phyloP scores from a whole-genome alignment of 352 stramenopile genomes.

The Pythium apleroticum region DNA sequence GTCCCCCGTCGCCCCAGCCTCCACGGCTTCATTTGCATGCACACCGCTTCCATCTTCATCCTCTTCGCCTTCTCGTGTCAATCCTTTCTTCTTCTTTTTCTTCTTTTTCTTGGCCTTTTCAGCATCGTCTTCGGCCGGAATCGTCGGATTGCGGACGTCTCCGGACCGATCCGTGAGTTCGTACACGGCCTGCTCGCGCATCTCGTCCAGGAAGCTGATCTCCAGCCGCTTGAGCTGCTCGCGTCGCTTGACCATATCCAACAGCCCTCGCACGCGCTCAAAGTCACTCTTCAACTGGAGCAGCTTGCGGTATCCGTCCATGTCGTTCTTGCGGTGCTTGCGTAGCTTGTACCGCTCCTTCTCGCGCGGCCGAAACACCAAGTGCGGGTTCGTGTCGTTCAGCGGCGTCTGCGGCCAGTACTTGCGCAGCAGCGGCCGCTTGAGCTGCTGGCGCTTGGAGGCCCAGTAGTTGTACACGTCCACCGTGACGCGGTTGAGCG shows the following conservation, averaged over 20 bases:
- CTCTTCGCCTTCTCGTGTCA: slow-evolving; percentile 30
- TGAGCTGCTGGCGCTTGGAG: slow-evolving; percentile 89
- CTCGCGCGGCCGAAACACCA: slow-evolving; percentile 97
- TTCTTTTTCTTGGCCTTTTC: slow-evolving; percentile 60
- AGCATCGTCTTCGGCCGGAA: slow-evolving; percentile 58
- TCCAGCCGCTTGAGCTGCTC: slow-evolving; percentile 84
- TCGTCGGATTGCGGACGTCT: slow-evolving; percentile 43
- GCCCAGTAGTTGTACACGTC: slow-evolving; percentile 97
- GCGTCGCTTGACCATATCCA: slow-evolving; percentile 83
- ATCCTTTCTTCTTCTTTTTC: slow-evolving; percentile 66
- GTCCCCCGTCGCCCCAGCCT: slow-evolving; percentile 7
- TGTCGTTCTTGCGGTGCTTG: slow-evolving; percentile 96
- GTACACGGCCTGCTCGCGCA: slow-evolving; percentile 61
- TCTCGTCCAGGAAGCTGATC: slow-evolving; percentile 82
- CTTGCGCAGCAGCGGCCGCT: slow-evolving; percentile 92
- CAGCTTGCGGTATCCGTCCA: slow-evolving; percentile 95
- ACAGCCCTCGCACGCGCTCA: slow-evolving; percentile 81
- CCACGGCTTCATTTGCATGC: not conserved
- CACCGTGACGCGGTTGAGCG: slow-evolving; percentile 65
- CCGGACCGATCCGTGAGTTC: slow-evolving; percentile 52
- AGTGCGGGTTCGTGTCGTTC: slow-evolving; percentile 98
- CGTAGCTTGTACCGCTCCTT: slow-evolving; percentile 97
- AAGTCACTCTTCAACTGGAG: slow-evolving; percentile 93
- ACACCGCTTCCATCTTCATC: slow-evolving; percentile 19
- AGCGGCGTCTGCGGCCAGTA: slow-evolving; percentile 96